phyloP scores from a whole-genome alignment of 2,329 filamentous ascomycete genomes.

The Cercospora janseana region DNA sequence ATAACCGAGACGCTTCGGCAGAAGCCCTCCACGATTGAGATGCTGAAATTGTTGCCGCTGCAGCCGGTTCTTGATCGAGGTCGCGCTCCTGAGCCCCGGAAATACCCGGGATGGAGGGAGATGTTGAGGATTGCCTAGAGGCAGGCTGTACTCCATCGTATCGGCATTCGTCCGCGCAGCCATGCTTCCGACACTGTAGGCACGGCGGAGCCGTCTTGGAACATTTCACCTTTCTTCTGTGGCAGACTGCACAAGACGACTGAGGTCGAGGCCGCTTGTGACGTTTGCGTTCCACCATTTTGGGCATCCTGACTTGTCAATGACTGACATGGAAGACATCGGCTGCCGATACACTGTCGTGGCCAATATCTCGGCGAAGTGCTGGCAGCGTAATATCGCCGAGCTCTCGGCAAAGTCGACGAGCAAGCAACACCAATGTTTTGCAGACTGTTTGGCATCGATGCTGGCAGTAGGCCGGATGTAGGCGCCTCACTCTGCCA shows the following conservation, averaged over 20 bases:
- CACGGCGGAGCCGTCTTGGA: constrained; percentile 19
- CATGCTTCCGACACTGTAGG: constrained; percentile 18
- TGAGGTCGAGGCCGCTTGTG: constrained; percentile 20
- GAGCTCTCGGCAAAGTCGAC: background rate
- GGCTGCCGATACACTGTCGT: background rate
- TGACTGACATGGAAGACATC: too few relatives aligned
- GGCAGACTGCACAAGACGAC: constrained; percentile 18
- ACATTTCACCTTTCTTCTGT: constrained; percentile 19
- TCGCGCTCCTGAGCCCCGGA: background rate
- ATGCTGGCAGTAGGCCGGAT: too few relatives aligned
- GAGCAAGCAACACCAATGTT: too few relatives aligned
- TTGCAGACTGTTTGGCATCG: too few relatives aligned
- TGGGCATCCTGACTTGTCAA: constrained; percentile 5
- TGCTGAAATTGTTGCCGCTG: background rate
- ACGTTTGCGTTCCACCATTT: constrained; percentile 8
- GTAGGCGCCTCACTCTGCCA: too few relatives aligned
- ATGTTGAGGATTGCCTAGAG: background rate
- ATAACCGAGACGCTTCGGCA: background rate
- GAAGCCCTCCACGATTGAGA: background rate
- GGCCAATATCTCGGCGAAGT: background rate
- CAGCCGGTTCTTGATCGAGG: background rate
- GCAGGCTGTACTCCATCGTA: constrained; percentile 15
- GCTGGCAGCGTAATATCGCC: background rate
- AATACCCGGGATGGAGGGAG: background rate
- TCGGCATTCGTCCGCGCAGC: constrained; percentile 15